phyloP scores from a whole-genome alignment of 352 stramenopile genomes.

The Thraustochytrium sp. region DNA sequence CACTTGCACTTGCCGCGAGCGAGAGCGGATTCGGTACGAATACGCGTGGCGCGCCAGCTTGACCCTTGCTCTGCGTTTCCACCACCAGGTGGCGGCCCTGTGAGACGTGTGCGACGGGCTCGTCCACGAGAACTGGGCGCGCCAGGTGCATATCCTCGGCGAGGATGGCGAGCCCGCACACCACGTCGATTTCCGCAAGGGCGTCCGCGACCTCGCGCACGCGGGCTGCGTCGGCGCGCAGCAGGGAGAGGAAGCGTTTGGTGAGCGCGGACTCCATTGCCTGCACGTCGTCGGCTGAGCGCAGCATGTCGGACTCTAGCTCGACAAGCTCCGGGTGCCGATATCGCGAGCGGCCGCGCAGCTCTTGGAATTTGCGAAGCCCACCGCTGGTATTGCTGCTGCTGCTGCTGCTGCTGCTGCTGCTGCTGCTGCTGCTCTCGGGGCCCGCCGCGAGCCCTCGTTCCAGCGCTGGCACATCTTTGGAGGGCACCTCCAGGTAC shows the following conservation, averaged over 20 bases:
- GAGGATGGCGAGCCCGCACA: not conserved
- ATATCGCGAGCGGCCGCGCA: not conserved
- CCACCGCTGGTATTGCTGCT: not conserved
- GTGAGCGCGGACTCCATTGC: not conserved
- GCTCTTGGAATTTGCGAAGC: slow-evolving; percentile 4
- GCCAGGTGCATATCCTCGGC: slow-evolving; percentile 24
- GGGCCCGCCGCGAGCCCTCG: too few relatives aligned
- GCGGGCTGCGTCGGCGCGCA: not conserved
- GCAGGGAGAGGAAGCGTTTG: not conserved
- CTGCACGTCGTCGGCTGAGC: not conserved
- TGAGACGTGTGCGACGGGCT: slow-evolving; percentile 4
- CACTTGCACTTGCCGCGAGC: not conserved
- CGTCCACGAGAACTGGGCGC: slow-evolving; percentile 18
- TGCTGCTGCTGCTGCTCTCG: too few relatives aligned
- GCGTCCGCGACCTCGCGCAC: not conserved
- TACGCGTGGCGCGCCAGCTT: not conserved
- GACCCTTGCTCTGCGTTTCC: slow-evolving; percentile 2
- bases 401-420: too few relatives aligned
- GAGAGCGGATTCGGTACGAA: slow-evolving; percentile 27
- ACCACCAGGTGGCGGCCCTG: slow-evolving; percentile 36
- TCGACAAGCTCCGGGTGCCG: not conserved
- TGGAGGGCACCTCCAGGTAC: not conserved
- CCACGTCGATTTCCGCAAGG: slow-evolving; percentile 45
- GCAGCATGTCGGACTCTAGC: not conserved
- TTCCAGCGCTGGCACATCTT: not conserved